phyloP scores from a whole-genome alignment of 2,329 filamentous ascomycete species.

The Xylaria sp. region DNA sequence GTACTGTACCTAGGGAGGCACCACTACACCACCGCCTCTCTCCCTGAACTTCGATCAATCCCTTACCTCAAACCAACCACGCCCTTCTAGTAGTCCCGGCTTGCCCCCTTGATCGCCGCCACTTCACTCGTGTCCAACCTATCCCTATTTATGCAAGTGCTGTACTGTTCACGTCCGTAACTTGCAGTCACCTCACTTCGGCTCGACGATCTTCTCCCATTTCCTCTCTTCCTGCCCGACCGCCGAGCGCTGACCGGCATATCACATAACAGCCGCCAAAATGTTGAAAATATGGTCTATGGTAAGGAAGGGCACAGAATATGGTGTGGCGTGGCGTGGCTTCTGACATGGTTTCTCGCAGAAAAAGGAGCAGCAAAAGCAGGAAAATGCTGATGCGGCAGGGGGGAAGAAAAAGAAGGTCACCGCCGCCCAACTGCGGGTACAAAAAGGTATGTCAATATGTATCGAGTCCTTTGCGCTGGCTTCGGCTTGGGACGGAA shows the following conservation, averaged over 20 bases:
- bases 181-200: neutral
- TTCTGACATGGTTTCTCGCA: constrained; percentile 55
- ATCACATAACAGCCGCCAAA: constrained; percentile 53
- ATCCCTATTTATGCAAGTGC: neutral
- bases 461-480: neutral
- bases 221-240: neutral
- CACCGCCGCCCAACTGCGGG: constrained; percentile 91
- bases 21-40: neutral
- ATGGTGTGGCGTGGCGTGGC: neutral
- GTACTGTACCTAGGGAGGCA: neutral
- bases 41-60: constrained; percentile 9
- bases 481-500: neutral
- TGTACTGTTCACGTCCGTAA: neutral
- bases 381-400: constrained; percentile 80
- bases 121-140: neutral
- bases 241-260: constrained; percentile 3
- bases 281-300: constrained; percentile 99
- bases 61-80: constrained; percentile 24
- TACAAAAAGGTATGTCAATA: constrained; percentile 81
- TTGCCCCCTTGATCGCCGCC: neutral
- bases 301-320: constrained; percentile 64
- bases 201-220: neutral
- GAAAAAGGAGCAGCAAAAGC: constrained; percentile 97
- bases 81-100: neutral
- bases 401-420: constrained; percentile 98